Base-by-base conservation (phyloP, 306 rosid genomes). In the Cicer arietinum region DNA sequence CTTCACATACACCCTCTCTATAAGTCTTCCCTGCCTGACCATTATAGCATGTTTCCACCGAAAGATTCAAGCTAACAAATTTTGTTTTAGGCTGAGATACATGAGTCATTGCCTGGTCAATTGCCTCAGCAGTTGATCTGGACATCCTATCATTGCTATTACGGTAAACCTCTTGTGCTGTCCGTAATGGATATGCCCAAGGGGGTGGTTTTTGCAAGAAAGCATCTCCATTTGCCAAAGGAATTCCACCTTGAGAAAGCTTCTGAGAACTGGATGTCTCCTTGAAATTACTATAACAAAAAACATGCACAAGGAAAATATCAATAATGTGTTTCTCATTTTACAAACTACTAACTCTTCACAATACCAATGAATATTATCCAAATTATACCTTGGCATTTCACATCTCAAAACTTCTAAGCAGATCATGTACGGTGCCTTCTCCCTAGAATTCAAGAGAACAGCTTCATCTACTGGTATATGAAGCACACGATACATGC, bases 91-190 rank as follows among this genome's bases (percentile, higher is more conserved):
- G 78, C 77, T 89, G 92, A 10, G 98, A 76, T 65, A 69, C 84
- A 80, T 90, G 92, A 53, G 99, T 65, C 99, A 95, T 95, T 69
- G 99, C 99, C 84, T 92, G 99, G 79, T 92, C 99, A 86, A 95
- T 95, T 44, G 99, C 99, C 30, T 89, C 90, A 71, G 97, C 99
- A 78, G 99, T 92, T 14, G 98, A 95, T 69, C 90, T 90, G 66
- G 99, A 95, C 98, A 95, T 95, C 81, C 99, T 87, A 71, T 95
- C 99, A 75, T 89, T 85, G 86, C 99, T 95, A 88, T 95, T 95
- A 18, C 99, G 98, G 69, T 95, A 95, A 10, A 66, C 98, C 86
- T 95, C 99, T 81, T 95, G 99, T 70, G 95, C 84, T 82, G 98
- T 90, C 92, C 89, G 84, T 79, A 95, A 87, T 72, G 99, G 98